These are phyloP conservation scores for Yamadazyma triangularis DNA, from an alignment of 1,139 yeast genomes.

Conservation along the genomic window DNA sequence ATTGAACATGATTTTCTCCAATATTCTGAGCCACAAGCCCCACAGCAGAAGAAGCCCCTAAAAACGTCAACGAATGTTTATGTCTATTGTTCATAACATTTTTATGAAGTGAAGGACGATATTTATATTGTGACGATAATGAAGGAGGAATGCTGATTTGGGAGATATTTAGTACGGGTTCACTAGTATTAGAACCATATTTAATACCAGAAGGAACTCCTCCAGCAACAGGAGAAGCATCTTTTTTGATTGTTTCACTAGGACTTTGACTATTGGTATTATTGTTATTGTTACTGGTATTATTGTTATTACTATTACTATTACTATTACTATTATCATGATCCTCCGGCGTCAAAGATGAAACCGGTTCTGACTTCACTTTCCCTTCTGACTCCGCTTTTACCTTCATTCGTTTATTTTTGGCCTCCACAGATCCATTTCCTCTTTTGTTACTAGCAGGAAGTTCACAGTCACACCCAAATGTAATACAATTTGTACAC, in stretches of 20 bases:
- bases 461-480: conserved; percentile 67
- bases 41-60: conserved; percentile 36
- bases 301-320: too few relatives aligned
- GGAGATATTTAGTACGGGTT: conserved; percentile 42
- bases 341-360: not conserved
- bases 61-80: conserved; percentile 35
- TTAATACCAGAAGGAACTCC: too few relatives aligned
- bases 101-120: conserved; percentile 37
- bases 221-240: too few relatives aligned
- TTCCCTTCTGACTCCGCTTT: conserved; percentile 6
- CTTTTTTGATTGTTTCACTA: not conserved
- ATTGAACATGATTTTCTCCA: conserved; percentile 42
- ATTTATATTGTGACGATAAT: conserved; percentile 38
- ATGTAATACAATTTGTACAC: conserved; percentile 72
- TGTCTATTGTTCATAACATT: conserved; percentile 23
- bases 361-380: not conserved
- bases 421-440: conserved; percentile 20
- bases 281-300: too few relatives aligned
- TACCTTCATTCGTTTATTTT: conserved; percentile 13
- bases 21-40: conserved; percentile 39
- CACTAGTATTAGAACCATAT: too few relatives aligned
- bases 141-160: conserved; percentile 44
- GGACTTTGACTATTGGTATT: too few relatives aligned
- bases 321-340: too few relatives aligned
- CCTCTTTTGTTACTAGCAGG: conserved; percentile 56